Conservation (phyloP, 1,139 yeast species). For the Barnettozyma hawaiiensis region DNA sequence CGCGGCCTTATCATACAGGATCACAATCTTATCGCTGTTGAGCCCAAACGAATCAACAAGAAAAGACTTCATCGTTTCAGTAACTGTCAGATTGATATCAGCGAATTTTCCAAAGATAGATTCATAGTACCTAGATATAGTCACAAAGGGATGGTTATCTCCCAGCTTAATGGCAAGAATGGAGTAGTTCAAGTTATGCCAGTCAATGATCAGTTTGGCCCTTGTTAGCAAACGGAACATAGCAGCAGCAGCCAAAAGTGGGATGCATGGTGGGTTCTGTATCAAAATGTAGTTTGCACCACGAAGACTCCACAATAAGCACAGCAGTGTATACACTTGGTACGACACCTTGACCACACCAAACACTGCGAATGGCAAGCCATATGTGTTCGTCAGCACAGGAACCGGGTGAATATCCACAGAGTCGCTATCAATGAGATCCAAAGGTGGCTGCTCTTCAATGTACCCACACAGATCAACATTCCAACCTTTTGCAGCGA, state of each 20-base stretch:
- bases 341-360: slow-evolving; percentile 51
- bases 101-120: slow-evolving; percentile 52
- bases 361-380: slow-evolving; percentile 53
- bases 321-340: slow-evolving; percentile 47
- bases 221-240: slow-evolving; percentile 51
- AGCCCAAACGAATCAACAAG: slow-evolving; percentile 50
- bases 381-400: slow-evolving; percentile 37
- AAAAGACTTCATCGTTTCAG: slow-evolving; percentile 63
- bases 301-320: slow-evolving; percentile 46
- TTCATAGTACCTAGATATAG: slow-evolving; percentile 54
- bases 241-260: slow-evolving; percentile 62
- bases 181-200: slow-evolving; percentile 94
- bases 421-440: slow-evolving; percentile 44
- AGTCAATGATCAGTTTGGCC: slow-evolving; percentile 70
- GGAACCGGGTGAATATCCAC: slow-evolving; percentile 48
- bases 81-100: slow-evolving; percentile 74
- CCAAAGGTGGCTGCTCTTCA: slow-evolving; percentile 51
- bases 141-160: slow-evolving; percentile 52
- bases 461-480: slow-evolving; percentile 86
- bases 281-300: slow-evolving; percentile 68
- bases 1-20: slow-evolving; percentile 74
- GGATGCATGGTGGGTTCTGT: slow-evolving; percentile 93
- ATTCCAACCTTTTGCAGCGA: slow-evolving; percentile 59
- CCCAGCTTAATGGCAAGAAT: slow-evolving; percentile 64
- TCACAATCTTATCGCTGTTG: slow-evolving; percentile 33